These are phyloP conservation scores for Ploettnerulaceae sp. DNA, from an alignment of 2,329 filamentous ascomycete species.

Conservation along the genomic window DNA sequence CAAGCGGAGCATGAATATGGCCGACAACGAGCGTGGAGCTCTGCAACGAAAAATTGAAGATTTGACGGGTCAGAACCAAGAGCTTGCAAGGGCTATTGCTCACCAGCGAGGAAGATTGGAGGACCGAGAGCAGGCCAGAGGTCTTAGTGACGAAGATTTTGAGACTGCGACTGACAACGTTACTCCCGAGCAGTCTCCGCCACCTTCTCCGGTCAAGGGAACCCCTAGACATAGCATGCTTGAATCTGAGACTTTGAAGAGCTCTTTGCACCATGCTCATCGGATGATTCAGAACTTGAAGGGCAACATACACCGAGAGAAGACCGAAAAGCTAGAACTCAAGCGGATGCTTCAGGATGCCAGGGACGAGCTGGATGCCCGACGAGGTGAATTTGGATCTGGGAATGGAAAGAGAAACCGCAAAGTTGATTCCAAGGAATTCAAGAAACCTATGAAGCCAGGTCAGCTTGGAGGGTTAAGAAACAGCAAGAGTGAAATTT, in stretches of 20 bases:
- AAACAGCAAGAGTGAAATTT: constrained; percentile 70
- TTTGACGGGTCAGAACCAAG: constrained; percentile 80
- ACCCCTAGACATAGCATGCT: constrained; percentile 86
- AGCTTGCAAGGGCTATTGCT: constrained; percentile 79
- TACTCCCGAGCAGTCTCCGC: constrained; percentile 86
- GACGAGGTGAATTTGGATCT: constrained; percentile 45
- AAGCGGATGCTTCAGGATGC: constrained; percentile 93
- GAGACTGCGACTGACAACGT: constrained; percentile 62
- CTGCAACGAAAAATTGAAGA: constrained; percentile 86
- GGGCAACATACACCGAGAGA: constrained; percentile 92
- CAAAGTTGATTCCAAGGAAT: constrained; percentile 59
- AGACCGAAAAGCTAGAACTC: constrained; percentile 96
- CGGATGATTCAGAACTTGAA: constrained; percentile 95
- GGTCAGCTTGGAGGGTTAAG: constrained; percentile 71
- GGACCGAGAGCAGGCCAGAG: constrained; percentile 57
- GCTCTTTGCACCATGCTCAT: constrained; percentile 89
- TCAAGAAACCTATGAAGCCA: constrained; percentile 74
- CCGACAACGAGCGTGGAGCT: constrained; percentile 71
- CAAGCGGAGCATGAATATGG: constrained; percentile 72
- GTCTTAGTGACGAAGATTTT: constrained; percentile 57
- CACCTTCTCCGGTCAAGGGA: constrained; percentile 82
- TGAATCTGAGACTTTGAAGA: constrained; percentile 94
- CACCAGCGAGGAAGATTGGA: constrained; percentile 62
- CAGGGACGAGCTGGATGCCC: constrained; percentile 79
- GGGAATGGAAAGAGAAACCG: constrained; percentile 54